phyloP scores from a whole-genome alignment of 192 early-diverging fungal species.

The Mortierella hygrophila region DNA sequence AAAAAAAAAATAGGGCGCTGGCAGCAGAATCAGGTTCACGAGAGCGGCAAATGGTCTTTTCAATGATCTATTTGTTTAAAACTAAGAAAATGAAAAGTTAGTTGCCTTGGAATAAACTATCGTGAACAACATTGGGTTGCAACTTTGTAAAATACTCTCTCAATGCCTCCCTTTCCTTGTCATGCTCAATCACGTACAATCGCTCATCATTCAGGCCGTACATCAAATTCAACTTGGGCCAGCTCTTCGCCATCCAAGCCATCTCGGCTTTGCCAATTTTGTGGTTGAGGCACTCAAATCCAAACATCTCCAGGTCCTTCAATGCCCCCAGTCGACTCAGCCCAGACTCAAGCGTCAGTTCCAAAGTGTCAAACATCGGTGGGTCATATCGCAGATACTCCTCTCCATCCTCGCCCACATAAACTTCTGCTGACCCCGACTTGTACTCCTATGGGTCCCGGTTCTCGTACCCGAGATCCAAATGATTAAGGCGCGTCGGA shows the following conservation, averaged over 20 bases:
- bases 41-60: no score
- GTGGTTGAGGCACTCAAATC: conserved; percentile 2
- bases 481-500: background rate
- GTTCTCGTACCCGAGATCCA: conserved; percentile 5
- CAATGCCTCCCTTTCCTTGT: background rate
- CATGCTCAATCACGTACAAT: background rate
- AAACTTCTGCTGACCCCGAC: no score
- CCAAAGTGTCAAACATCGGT: background rate
- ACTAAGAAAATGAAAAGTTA: no score
- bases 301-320: conserved; percentile 12
- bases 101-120: background rate
- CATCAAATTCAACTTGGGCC: conserved; percentile 11
- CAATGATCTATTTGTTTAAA: no score
- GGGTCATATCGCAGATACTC: no score
- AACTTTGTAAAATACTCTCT: background rate
- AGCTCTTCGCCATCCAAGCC: conserved; percentile 4
- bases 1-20: no score
- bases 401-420: no score
- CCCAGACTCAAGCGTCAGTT: background rate
- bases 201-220: background rate
- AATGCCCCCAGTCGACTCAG: background rate
- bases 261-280: background rate
- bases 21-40: no score
- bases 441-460: no score
- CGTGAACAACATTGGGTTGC: background rate